Evolutionary conservation across 768 basidiomycete genomes (phyloP), one percentile per base, ranked within the genome.

Genomic region (Chalciporus chontae): DNA sequence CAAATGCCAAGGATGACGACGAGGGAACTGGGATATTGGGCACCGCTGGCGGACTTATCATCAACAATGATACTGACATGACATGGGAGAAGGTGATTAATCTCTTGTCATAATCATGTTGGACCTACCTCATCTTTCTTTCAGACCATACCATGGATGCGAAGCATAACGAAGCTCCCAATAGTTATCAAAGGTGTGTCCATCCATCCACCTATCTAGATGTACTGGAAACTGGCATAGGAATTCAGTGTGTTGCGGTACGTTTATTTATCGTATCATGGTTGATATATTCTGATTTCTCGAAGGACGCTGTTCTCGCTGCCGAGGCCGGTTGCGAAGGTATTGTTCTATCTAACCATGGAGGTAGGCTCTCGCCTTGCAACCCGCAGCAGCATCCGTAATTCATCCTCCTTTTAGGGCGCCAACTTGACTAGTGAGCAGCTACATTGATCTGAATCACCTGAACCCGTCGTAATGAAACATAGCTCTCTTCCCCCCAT

Each of bases 271-370:
- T n/a, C 0, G n/a, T 19, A 38, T 46, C n/a, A 13, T 17, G 3
- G 31, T 53, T 3, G 19, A 17, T 44, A 42, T 45, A 9, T 47
- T 52, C 31, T 56, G 7, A 54, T 37, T 48, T 49, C 26, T 55
- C 61, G 10, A 65, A 94, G 81, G 94, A 96, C 69, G 92, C 89
- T 3, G 80, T 90, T 37, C 78, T 92, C 40, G 93, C 93, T 24
- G 81, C 78, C 15, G 84, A 94, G 53, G 79, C 85, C 26, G 90
- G 92, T 11, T 85, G 90, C 15, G 85, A 94, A 49, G 94, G 88
- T 5, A 91, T 97, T 53, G 74, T 94, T 48, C 70, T 97, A 8
- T 90, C 87, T 0, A 97, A 97, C 57, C 94, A 97, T 58, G 94
- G 94, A 48, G 94, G 90, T 78, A 59, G 56, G 69, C 14, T 39